Base-by-base conservation (phyloP, 1,284 basidiomycete species). In the Irpex lacteus region DNA sequence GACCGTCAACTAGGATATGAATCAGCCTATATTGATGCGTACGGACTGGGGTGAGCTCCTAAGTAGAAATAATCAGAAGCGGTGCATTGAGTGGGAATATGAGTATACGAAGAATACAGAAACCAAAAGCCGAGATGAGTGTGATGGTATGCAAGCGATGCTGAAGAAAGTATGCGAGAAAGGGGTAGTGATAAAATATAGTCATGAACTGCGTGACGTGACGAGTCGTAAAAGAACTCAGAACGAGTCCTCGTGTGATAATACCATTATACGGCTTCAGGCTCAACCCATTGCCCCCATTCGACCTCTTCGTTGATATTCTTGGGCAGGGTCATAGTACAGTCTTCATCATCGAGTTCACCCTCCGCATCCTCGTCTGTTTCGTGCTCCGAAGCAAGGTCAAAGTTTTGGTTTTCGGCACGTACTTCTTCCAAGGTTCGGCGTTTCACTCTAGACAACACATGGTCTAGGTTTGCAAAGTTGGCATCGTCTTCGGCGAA, bases 401-500 rank as follows among this genome's bases (percentile, higher is more conserved):
- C 60, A 63, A 65, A 69, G 18, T 34, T 15, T 18, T 52, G 60
- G 19, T 70, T 66, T 63, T 72, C 71, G 37, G 64, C 71, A 26
- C 67, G 62, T 8, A 81, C 77, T 65, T 89, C 83, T 59, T 79
- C 72, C 50, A 79, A 73, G 19, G 86, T 87, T 60, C 84, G 85
- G 36, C 95, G 88, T 65, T 83, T 83, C 18, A 98, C 88, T 26
- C 89, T 86, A 58, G 80, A 77, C 37, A 99, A 85, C 40, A 98
- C 84, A 50, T 78, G 81, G 76, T 99, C 97, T 37, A 99, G 84
- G 64, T 90, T 85, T 36, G 82, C 75, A 76, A 97, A 99, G 78
- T 98, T 95, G 40, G 82, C 80, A 63, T 89, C 84, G 71, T 96
- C 88, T 44, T 78, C 77, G 0, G 98, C 96, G 75, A 96, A 99